phyloP scores from a whole-genome alignment of 1,139 yeast species.

The Tardiomyces depauwii region DNA sequence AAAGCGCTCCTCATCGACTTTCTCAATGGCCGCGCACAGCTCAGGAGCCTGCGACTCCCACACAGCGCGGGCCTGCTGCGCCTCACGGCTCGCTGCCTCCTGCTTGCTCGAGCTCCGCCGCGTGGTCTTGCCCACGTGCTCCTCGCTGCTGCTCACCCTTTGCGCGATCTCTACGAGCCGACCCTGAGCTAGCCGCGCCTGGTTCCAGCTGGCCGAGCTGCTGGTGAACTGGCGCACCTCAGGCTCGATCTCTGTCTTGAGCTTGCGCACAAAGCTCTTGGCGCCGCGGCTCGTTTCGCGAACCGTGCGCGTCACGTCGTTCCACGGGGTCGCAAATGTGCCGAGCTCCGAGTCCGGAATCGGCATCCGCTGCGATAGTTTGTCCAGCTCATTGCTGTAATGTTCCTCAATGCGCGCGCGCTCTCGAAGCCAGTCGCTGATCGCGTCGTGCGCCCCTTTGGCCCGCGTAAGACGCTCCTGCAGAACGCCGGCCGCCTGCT shows the following conservation, averaged over 20 bases:
- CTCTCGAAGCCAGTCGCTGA: slow-evolving; percentile 29
- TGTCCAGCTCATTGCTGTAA: slow-evolving; percentile 27
- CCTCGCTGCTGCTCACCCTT: slow-evolving; percentile 6
- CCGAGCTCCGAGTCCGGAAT: slow-evolving; percentile 19
- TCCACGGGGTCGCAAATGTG: slow-evolving; percentile 26
- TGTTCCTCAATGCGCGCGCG: slow-evolving; percentile 24
- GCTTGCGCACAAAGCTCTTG: slow-evolving; percentile 19
- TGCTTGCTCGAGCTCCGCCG: slow-evolving; percentile 10
- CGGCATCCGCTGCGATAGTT: slow-evolving; percentile 16
- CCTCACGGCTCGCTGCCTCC: slow-evolving; percentile 17
- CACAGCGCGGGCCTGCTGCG: slow-evolving; percentile 13
- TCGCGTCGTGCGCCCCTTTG: slow-evolving; percentile 19
- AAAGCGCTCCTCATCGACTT: slow-evolving; percentile 57
- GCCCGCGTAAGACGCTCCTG: slow-evolving; percentile 23
- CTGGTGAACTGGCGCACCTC: slow-evolving; percentile 19
- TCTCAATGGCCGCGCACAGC: slow-evolving; percentile 65
- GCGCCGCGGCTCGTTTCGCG: slow-evolving; percentile 22
- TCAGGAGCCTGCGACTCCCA: slow-evolving; percentile 79
- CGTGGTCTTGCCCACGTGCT: slow-evolving; percentile 3
- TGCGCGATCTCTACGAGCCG: slow-evolving; percentile 19
- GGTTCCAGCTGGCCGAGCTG: slow-evolving; percentile 19
- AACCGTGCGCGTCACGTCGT: slow-evolving; percentile 17
- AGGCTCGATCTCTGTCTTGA: slow-evolving; percentile 22
- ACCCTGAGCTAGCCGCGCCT: slow-evolving; percentile 19
- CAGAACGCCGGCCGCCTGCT: slow-evolving; percentile 20